Evolutionary conservation across 2,329 filamentous ascomycete genomes (phyloP), one percentile per base, ranked within the genome.

Genomic region (Botrytis aclada): DNA sequence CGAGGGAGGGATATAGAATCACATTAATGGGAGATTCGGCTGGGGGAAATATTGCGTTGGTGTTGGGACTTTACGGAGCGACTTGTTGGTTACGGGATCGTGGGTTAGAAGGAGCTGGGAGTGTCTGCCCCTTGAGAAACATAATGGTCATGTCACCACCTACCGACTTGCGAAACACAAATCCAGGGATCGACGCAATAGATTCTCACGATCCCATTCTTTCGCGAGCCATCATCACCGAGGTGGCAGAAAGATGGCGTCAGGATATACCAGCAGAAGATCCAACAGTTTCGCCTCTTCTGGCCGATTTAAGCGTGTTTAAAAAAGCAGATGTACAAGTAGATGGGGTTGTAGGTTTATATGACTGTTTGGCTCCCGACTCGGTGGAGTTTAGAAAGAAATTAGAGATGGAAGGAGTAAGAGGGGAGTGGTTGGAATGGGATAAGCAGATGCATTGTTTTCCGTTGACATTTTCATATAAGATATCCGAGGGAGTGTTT

Each of bases 391-490:
- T 77, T 64, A 67, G 75, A 22, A 71, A 77, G 56, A 70, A 72
- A 54, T 67, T 77, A 16, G 73, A 64, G 7, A 71, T 71, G 14
- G 47, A 32, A 29, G 73, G 72, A 22, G 76, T 77, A 3, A 29
- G 69, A 29, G 75, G 77, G 5, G 75, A 78, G 16, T 78, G 74
- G 75, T 66, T 77, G 41, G 54, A 76, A 25, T 77, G 75, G 75
- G 76, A 76, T 37, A 75, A 75, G 45, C 76, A 78, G 64, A 75
- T 78, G 73, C 77, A 77, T 74, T 76, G 75, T 70, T 77, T 78
- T 58, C 76, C 77, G 0, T 43, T 70, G 54, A 61, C 39, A 16
- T 43, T 62, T 45, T 29, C 16, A 20, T 62, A 70, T 47, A 56
- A 43, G 37, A 45, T 70, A 34, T 41, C 54, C n/a, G 67, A 70